These are phyloP conservation scores for Hyaloscypha hepaticicola DNA, from an alignment of 495 filamentous ascomycete genomes.

Conservation along the genomic window DNA sequence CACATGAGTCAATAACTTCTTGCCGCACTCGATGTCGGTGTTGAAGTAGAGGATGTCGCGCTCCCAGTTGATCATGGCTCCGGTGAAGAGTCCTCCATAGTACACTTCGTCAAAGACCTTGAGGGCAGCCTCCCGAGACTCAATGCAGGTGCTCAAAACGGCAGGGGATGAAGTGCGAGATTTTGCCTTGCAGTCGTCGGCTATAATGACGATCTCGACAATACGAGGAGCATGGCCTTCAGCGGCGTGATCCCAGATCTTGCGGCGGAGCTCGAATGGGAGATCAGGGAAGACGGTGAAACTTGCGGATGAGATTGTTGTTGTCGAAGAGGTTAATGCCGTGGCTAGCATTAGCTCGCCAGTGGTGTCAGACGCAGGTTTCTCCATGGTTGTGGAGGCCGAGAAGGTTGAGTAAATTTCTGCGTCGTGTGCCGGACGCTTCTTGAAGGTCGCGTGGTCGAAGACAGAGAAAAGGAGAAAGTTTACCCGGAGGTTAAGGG, in stretches of 20 bases:
- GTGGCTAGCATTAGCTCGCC: background rate
- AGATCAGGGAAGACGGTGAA: slow-evolving; percentile 4
- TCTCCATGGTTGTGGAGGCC: too few species aligned
- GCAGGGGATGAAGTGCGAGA: background rate
- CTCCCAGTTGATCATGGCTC: slow-evolving; percentile 4
- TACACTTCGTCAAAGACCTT: background rate
- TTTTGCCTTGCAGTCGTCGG: background rate
- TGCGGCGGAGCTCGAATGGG: slow-evolving; percentile 1
- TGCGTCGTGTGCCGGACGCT: too few species aligned
- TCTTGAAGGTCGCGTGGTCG: too few species aligned
- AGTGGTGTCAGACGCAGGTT: background rate
- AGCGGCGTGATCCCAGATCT: background rate
- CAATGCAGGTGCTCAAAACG: background rate
- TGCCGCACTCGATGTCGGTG: background rate
- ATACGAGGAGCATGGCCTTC: background rate
- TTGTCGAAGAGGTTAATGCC: background rate
- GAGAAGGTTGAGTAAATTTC: too few species aligned
- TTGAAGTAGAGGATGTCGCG: slow-evolving; percentile 1
- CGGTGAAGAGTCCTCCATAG: background rate
- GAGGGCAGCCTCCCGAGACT: background rate
- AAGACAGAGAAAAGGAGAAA: too few species aligned
- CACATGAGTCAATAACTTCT: background rate
- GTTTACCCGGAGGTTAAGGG: too few species aligned
- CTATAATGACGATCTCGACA: background rate
- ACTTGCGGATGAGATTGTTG: background rate